A percentile compares a stretch with the other conserved stretches of the same genome.
Conservation (phyloP, 768 basidiomycete species). For the Leccinum boreale region DNA sequence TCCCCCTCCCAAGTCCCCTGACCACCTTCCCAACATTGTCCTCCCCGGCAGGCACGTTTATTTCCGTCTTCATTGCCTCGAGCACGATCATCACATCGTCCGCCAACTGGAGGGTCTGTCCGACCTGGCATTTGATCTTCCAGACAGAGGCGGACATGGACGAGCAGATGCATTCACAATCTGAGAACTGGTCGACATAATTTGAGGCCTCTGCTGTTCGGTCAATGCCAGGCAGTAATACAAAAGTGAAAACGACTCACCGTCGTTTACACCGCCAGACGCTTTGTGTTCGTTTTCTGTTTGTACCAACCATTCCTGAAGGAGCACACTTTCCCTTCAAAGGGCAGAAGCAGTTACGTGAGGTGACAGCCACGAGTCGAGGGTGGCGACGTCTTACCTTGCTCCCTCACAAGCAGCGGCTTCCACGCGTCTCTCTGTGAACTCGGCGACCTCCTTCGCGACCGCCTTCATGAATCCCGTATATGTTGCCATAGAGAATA, state of each 20-base stretch:
- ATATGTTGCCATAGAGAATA: constrained; percentile 54
- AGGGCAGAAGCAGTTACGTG: not conserved
- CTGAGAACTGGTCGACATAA: constrained; percentile 1
- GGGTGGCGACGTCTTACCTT: constrained; percentile 28
- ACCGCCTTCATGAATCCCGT: constrained; percentile 40
- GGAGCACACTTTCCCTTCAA: constrained; percentile 40
- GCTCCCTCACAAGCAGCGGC: constrained; percentile 39
- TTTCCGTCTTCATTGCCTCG: constrained; percentile 68
- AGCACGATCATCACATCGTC: constrained; percentile 48
- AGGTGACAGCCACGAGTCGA: not conserved
- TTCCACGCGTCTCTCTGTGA: constrained; percentile 38
- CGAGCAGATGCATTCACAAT: constrained; percentile 20
- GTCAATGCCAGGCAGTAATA: not conserved
- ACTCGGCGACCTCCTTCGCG: constrained; percentile 38
- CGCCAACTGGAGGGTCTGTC: constrained; percentile 39
- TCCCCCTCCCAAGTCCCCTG: constrained; percentile 36
- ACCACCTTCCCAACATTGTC: constrained; percentile 45
- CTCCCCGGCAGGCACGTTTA: constrained; percentile 45
- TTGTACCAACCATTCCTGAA: constrained; percentile 41
- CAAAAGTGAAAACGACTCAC: not conserved
- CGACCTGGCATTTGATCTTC: constrained; percentile 46
- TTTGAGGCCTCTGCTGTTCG: not conserved
- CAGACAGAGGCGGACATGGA: constrained; percentile 46
- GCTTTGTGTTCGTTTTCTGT: constrained; percentile 17
- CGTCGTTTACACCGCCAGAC: not conserved